phyloP scores from a whole-genome alignment of 1,139 yeast genomes.

The Yamadazyma epiphylla region DNA sequence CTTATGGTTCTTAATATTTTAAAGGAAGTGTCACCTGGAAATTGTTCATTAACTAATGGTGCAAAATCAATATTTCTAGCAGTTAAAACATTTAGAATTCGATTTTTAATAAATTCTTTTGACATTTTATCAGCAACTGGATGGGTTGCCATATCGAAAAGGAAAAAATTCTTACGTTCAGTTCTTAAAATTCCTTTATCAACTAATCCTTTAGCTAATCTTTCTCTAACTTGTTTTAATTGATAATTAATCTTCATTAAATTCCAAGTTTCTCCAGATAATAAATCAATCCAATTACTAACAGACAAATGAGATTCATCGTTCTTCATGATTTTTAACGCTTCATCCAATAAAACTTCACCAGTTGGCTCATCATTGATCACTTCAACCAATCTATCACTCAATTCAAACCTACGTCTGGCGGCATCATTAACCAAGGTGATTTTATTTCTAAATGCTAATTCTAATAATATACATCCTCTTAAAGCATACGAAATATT shows the following conservation, averaged over 20 bases:
- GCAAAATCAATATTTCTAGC: constrained; percentile 62
- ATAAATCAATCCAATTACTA: constrained; percentile 88
- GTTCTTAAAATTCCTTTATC: constrained; percentile 97
- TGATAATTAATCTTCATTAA: constrained; percentile 91
- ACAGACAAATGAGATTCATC: constrained; percentile 81
- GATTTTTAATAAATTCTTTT: constrained; percentile 74
- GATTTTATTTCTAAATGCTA: constrained; percentile 87
- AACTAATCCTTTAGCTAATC: constrained; percentile 93
- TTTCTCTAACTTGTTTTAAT: constrained; percentile 93
- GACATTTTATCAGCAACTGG: constrained; percentile 83
- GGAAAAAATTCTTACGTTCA: constrained; percentile 87
- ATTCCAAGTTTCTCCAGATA: constrained; percentile 98
- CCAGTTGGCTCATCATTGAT: constrained; percentile 87
- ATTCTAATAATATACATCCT: constrained; percentile 88
- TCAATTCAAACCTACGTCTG: constrained; percentile 81
- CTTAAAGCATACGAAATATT: constrained; percentile 93
- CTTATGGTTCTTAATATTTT: constrained; percentile 75
- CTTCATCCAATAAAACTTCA: constrained; percentile 90
- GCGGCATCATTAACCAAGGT: constrained; percentile 90
- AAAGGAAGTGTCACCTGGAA: constrained; percentile 68
- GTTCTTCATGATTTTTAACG: constrained; percentile 81
- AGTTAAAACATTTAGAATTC: constrained; percentile 68
- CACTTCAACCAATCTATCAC: constrained; percentile 86
- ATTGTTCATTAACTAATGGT: constrained; percentile 48
- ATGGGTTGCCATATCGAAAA: constrained; percentile 98